Conservation (phyloP, 2,329 filamentous ascomycete species). For the Colletotrichum spinosum region DNA sequence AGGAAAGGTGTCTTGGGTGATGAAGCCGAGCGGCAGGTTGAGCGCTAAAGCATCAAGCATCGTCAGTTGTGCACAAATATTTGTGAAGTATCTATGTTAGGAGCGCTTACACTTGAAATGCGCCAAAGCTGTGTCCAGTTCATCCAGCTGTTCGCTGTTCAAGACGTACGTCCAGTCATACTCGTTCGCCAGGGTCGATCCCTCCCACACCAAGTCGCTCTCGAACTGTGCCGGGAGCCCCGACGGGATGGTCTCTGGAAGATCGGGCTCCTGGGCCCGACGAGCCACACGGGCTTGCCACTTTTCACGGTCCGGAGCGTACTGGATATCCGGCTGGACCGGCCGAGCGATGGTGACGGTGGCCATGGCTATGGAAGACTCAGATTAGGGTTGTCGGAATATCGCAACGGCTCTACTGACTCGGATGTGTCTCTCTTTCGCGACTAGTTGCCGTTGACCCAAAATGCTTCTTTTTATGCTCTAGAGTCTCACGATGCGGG, state of each 20-base stretch:
- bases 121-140: conserved; percentile 50
- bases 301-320: conserved; percentile 65
- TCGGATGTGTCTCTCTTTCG: not conserved
- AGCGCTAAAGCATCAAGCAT: conserved; percentile 9
- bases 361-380: conserved; percentile 6
- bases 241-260: conserved; percentile 55
- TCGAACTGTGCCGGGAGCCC: conserved; percentile 63
- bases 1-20: conserved; percentile 65
- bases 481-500: no score
- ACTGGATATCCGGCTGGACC: conserved; percentile 69
- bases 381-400: not conserved
- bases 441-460: not conserved
- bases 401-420: not conserved
- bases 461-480: not conserved
- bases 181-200: conserved; percentile 55
- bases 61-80: no score
- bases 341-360: conserved; percentile 42
- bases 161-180: conserved; percentile 67
- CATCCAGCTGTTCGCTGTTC: conserved; percentile 57
- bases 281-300: conserved; percentile 62
- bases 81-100: not conserved
- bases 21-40: conserved; percentile 50
- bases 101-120: conserved; percentile 31
- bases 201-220: conserved; percentile 69
- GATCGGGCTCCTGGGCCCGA: conserved; percentile 53